Base-by-base conservation (phyloP, 768 basidiomycete species). In the Auriscalpium vulgare region DNA sequence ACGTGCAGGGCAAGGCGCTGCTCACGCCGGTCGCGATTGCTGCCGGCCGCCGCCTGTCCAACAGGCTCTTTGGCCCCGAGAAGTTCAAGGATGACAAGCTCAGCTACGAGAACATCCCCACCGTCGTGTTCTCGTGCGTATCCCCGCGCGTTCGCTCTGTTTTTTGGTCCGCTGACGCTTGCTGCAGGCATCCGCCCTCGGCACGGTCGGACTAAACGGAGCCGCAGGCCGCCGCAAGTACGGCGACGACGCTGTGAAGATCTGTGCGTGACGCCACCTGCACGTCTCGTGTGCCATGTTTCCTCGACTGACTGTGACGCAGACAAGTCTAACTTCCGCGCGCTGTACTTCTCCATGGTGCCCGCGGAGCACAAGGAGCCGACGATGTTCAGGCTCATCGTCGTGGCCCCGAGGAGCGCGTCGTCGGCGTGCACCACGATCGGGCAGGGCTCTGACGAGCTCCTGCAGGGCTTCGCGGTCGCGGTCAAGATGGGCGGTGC, bases 11-110 rank as follows among this genome's bases (percentile, higher is more conserved):
- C 59, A 95, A 97, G 71, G 90, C 84, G 45, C 76, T 95, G 36
- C 77, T 99, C 57, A 99, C 97, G 4, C 97, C 97, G 14, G 97
- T 99, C 10, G 97, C 97, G 44, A 95, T 99, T 56, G 95, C 95
- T 49, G 97, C 97, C 14, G 97, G 93, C 19, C 77, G 97, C 57
- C 75, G 93, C 58, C 75, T 97, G 40, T 79, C 88, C 53, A 98
- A 98, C 73, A 77, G 97, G 57, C 72, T 98, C 47, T 99, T 92
- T 65, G 97, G 97, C 10, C 85, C 85, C 3, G 81, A 83, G 58
- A 77, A 90, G 71, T 95, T 78, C 79, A 93, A 88, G 75, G 69
- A 87, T 49, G 88, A 95, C 65, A 93, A 95, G 70, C 77, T 97
- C 56, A 78, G 76, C 63, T 99, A 98, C 68, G 78, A 85, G 37